These are phyloP conservation scores for Globisporangium abappressorium DNA, from an alignment of 352 stramenopile genomes.

Conservation along the genomic window DNA sequence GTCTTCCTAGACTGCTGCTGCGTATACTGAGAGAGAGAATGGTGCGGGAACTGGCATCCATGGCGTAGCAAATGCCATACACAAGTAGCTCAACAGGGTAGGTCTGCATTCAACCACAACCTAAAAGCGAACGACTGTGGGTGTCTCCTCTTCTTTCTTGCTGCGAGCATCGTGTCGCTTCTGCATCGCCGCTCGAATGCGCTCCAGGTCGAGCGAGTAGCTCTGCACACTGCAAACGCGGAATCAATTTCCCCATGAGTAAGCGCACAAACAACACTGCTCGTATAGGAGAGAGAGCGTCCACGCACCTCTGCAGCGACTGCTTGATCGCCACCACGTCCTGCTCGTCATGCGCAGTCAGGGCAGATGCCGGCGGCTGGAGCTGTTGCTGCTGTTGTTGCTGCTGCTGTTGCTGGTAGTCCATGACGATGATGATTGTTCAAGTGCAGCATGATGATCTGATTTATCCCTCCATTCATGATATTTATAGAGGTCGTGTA, in stretches of 20 bases:
- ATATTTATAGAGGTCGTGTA: background rate
- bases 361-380: background rate
- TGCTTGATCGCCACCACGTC: background rate
- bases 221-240: slow-evolving; percentile 25
- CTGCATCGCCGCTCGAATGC: slow-evolving; percentile 27
- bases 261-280: background rate
- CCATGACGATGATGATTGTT: background rate
- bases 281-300: background rate
- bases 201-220: slow-evolving; percentile 36
- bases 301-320: slow-evolving; percentile 8
- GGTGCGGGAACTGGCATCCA: background rate
- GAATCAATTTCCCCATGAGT: background rate
- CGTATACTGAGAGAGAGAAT: background rate
- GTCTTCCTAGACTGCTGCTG: background rate
- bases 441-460: background rate
- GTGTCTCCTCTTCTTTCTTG: background rate
- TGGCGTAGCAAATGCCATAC: background rate
- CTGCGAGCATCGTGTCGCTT: slow-evolving; percentile 7
- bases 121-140: background rate
- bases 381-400: background rate
- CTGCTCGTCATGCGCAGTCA: background rate
- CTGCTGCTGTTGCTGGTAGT: background rate
- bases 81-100: background rate
- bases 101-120: background rate
- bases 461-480: background rate